Evolutionary conservation across 768 basidiomycete genomes (phyloP), one percentile per base, ranked within the genome.

Genomic region (Astraeus odoratus): DNA sequence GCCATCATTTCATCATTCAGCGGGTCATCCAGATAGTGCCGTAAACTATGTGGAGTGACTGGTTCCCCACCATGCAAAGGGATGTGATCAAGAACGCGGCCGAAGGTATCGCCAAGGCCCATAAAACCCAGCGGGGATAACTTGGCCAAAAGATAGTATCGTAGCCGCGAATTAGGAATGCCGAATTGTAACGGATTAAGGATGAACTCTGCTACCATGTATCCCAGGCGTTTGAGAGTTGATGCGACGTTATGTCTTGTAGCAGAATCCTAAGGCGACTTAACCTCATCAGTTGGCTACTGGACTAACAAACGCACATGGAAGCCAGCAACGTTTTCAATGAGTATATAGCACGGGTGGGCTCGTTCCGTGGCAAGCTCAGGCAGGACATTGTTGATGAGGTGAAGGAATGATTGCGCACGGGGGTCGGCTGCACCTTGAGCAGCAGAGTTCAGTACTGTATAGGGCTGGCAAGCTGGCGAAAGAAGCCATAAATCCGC

Each of bases 251-350:
- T 65, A 47, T 66, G 59, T 33, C 84, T 75, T 3, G 86, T 86
- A 20, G 61, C 74, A 1, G 87, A 90, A 7, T 68, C 66, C 87
- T 91, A 58, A 40, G 15, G 37, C 9, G 43, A 23, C 12, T 26
- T 44, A 29, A 35, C 39, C 31, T 49, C 60, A 25, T 56, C 35
- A 9, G 24, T 24, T 27, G 29, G 29, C 37, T 19, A 9, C 19
- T 12, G 38, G 10, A 19, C 18, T 41, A 16, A 41, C 46, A 31
- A 39, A 62, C 61, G 55, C 58, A 86, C 87, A 78, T 87, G 84
- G 52, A 90, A 90, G 7, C 86, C 86, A 8, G 80, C 84, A 3
- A 91, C 88, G 52, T 90, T 90, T 57, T 90, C 88, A 8, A 91
- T 68, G 9, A 90, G 70, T 8, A 90, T 56, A 47, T 72, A 74